Evolutionary conservation across 495 filamentous ascomycete genomes (phyloP).

Genomic region (Lindgomyces ingoldianus): DNA sequence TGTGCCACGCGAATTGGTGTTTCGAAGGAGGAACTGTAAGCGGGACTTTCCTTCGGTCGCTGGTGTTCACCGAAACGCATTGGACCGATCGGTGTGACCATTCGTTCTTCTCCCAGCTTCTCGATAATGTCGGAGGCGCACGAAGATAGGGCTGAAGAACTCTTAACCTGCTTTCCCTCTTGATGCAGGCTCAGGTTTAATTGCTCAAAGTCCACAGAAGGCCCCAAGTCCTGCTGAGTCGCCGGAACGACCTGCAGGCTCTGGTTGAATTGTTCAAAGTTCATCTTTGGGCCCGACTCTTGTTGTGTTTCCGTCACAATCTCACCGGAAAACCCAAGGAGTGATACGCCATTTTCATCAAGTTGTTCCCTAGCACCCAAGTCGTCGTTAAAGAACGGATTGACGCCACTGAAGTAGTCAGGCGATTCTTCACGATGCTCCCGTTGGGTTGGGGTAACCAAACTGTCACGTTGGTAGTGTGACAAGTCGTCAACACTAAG

Average conservation of each 20-base stretch:
- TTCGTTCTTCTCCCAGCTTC: not conserved
- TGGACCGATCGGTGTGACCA: not conserved
- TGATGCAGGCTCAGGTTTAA: not conserved
- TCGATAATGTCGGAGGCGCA: not conserved
- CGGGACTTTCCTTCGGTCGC: not conserved
- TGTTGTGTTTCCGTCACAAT: not conserved
- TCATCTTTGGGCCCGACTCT: not conserved
- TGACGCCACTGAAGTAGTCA: not conserved
- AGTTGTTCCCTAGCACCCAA: conserved; percentile 13
- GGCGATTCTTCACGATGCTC: not conserved
- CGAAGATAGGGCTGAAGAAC: not conserved
- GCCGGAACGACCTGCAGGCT: not conserved
- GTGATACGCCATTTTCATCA: conserved; percentile 23
- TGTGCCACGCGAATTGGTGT: too few species aligned
- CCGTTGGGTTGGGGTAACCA: not conserved
- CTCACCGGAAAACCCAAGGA: not conserved
- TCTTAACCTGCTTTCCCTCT: not conserved
- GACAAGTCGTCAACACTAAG: not conserved
- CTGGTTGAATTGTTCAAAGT: not conserved
- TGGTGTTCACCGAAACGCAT: not conserved
- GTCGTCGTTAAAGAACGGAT: not conserved
- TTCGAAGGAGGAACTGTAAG: too few species aligned
- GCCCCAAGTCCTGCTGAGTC: not conserved
- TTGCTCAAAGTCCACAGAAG: not conserved
- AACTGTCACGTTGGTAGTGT: not conserved